These are phyloP conservation scores for Zelopaecilomyces penicillatus DNA, from an alignment of 2,329 filamentous ascomycete genomes.

Conservation along the genomic window DNA sequence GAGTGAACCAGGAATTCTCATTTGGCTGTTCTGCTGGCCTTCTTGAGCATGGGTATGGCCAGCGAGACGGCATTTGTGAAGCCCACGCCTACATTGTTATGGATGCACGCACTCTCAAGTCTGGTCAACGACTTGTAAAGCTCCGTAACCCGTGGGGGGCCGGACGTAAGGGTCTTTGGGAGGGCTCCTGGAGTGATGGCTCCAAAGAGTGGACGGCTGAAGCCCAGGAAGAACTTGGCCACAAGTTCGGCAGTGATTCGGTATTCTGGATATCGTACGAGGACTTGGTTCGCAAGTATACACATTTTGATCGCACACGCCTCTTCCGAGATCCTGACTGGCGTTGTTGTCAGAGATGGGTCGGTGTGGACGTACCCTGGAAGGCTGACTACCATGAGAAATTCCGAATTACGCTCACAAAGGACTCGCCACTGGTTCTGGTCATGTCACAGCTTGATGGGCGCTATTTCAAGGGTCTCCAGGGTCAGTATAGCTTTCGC, in stretches of 20 bases:
- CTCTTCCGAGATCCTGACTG: slow-evolving; percentile 51
- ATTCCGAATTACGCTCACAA: slow-evolving; percentile 48
- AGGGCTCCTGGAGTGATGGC: slow-evolving; percentile 51
- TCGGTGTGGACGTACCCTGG: slow-evolving; percentile 55
- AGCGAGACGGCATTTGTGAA: slow-evolving; percentile 50
- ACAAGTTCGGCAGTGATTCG: slow-evolving; percentile 53
- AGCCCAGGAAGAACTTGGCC: slow-evolving; percentile 47
- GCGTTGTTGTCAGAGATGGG: slow-evolving; percentile 52
- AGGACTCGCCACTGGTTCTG: slow-evolving; percentile 49
- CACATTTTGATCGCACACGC: slow-evolving; percentile 52
- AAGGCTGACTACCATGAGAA: slow-evolving; percentile 53
- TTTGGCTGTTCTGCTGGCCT: slow-evolving; percentile 63
- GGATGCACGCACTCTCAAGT: slow-evolving; percentile 45
- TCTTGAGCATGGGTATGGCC: slow-evolving; percentile 53
- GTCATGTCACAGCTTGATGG: slow-evolving; percentile 54
- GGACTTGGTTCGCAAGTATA: slow-evolving; percentile 54
- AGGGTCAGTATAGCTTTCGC: slow-evolving; percentile 48
- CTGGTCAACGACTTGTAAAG: slow-evolving; percentile 47
- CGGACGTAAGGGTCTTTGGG: slow-evolving; percentile 49
- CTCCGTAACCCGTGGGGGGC: slow-evolving; percentile 55
- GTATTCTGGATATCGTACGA: slow-evolving; percentile 58
- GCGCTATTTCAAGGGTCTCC: slow-evolving; percentile 53
- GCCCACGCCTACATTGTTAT: slow-evolving; percentile 54
- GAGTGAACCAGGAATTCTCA: slow-evolving; percentile 72
- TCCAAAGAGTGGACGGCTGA: slow-evolving; percentile 54